Evolutionary conservation across 139 green algal genomes (phyloP).

Genomic region (Chlamydomonas sp.): DNA sequence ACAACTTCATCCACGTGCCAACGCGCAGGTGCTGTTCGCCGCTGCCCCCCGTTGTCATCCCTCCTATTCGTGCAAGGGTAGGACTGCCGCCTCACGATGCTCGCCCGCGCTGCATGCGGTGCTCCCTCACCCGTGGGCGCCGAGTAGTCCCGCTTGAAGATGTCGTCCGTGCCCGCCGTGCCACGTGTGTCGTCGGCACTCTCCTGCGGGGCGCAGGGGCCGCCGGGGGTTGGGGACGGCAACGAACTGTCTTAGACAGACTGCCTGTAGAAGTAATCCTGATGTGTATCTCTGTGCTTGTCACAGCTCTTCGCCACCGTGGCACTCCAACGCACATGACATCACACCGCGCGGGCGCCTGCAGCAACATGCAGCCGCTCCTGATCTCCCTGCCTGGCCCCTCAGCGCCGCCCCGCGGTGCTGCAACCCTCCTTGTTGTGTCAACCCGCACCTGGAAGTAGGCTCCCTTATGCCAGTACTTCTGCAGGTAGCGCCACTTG

Average conservation of each 20-base stretch:
- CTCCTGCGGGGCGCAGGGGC: conserved; percentile 28
- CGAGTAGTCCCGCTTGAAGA: conserved; percentile 86
- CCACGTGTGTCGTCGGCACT: conserved; percentile 61
- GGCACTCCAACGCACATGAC: no score
- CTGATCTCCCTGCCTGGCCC: no score
- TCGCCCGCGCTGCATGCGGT: no score
- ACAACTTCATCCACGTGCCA: not conserved
- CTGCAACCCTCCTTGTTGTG: not conserved
- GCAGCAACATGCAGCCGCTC: no score
- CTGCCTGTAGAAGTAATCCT: no score
- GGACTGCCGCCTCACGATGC: no score
- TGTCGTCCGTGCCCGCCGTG: conserved; percentile 66
- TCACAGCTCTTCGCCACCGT: no score
- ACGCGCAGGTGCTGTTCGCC: not conserved
- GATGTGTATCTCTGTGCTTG: no score
- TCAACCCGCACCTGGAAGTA: conserved; percentile 85
- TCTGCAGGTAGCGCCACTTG: conserved; percentile 94
- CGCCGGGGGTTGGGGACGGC: not conserved
- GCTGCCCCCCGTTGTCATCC: not conserved
- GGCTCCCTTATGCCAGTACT: conserved; percentile 99
- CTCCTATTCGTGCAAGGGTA: no score
- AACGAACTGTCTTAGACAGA: not conserved
- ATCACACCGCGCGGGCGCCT: no score
- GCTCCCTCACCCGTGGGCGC: conserved; percentile 82
- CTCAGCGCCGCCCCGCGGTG: no score